phyloP scores from a whole-genome alignment of 2,329 filamentous ascomycete species.

The Colletotrichum euphorbiae region DNA sequence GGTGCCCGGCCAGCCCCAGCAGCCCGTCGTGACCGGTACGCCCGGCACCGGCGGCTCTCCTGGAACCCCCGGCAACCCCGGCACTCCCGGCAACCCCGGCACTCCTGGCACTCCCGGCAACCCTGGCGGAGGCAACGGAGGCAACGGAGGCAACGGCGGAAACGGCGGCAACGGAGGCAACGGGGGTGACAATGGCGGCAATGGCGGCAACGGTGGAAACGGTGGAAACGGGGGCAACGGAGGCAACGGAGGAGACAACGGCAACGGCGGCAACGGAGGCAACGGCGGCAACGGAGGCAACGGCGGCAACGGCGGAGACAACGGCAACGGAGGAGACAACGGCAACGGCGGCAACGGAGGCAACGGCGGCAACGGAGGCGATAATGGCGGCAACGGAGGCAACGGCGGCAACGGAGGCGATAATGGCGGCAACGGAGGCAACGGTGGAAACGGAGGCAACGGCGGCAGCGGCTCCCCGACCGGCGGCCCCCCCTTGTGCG shows the following conservation, averaged over 20 bases:
- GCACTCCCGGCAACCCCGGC: not conserved
- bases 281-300: not conserved
- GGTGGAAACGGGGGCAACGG: not conserved
- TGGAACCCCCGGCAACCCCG: not conserved
- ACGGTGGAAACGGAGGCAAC: not conserved
- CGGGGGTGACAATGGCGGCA: not conserved
- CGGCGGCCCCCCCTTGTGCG: not conserved
- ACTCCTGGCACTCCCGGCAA: not conserved
- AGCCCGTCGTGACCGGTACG: not conserved
- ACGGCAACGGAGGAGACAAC: not conserved
- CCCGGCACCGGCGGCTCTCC: not conserved
- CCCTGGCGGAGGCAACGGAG: not conserved
- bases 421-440: not conserved
- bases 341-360: not conserved
- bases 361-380: not conserved
- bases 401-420: not conserved
- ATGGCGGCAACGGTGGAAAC: not conserved
- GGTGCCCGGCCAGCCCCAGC: constrained; percentile 4
- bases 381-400: not conserved
- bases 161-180: not conserved
- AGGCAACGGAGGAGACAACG: not conserved
- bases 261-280: not conserved
- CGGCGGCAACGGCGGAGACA: not conserved
- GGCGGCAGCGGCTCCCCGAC: not conserved
- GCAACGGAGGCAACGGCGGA: not conserved